These are phyloP conservation scores for Laburnicola sp. DNA, from an alignment of 2,329 filamentous ascomycete genomes.

Conservation along the genomic window DNA sequence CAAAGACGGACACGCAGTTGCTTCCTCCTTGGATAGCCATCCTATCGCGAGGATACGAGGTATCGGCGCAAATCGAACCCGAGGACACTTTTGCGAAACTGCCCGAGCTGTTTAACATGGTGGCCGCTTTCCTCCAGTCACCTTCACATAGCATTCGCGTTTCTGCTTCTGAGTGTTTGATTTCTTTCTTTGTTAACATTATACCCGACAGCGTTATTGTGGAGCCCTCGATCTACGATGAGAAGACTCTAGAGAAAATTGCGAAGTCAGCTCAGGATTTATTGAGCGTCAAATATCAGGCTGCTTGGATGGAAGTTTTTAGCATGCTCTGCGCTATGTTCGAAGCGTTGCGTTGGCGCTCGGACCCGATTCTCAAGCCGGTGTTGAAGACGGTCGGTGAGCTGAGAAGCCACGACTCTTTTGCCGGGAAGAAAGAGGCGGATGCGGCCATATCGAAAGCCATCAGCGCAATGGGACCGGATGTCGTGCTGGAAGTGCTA, in stretches of 20 bases:
- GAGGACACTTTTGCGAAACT: constrained; percentile 91
- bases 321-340: constrained; percentile 85
- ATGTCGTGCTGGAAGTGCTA: constrained; percentile 77
- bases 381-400: constrained; percentile 82
- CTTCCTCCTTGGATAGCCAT: constrained; percentile 97
- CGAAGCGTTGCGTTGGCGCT: constrained; percentile 81
- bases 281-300: constrained; percentile 87
- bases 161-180: constrained; percentile 90
- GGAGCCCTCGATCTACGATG: constrained; percentile 88
- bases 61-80: constrained; percentile 83
- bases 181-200: constrained; percentile 90
- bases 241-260: constrained; percentile 83
- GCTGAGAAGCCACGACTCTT: constrained; percentile 82
- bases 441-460: constrained; percentile 88
- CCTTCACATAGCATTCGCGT: constrained; percentile 90
- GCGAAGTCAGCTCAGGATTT: constrained; percentile 72
- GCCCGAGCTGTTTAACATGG: constrained; percentile 78
- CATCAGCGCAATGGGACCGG: constrained; percentile 85
- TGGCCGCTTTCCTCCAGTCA: constrained; percentile 80
- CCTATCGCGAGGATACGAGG: constrained; percentile 89
- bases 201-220: constrained; percentile 80
- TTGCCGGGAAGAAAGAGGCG: constrained; percentile 91
- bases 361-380: constrained; percentile 74
- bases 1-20: constrained; percentile 90
- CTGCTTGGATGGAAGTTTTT: constrained; percentile 94